Percentiles rank a stretch among this genome's conserved stretches.
These are phyloP conservation scores for Rhodomyrtus psidioides DNA, from an alignment of 441 rosid genomes.

Conservation along the genomic window DNA sequence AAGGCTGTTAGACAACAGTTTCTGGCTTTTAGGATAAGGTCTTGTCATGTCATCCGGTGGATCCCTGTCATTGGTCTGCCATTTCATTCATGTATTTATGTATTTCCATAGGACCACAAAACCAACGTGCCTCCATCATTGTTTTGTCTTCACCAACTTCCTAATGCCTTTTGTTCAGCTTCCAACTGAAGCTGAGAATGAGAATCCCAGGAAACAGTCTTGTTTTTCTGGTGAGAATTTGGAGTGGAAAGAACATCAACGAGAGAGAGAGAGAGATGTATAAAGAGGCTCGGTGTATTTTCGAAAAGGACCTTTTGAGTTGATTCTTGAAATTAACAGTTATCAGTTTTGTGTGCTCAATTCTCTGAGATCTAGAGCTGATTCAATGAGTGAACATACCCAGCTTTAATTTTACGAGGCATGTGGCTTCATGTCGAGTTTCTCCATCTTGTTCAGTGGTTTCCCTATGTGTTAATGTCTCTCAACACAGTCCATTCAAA, in stretches of 20 bases:
- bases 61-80: conserved; percentile 23
- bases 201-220: neutral
- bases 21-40: neutral
- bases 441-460: neutral
- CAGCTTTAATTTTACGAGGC: neutral
- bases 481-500: neutral
- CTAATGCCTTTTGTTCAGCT: neutral
- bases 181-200: neutral
- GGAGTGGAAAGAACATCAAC: neutral
- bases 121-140: neutral
- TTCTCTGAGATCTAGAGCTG: neutral
- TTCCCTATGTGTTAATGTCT: neutral
- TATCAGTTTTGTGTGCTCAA: neutral
- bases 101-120: neutral
- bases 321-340: neutral
- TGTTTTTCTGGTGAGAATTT: neutral
- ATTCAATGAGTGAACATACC: neutral
- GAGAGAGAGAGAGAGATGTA: neutral
- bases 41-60: conserved; percentile 7
- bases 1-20: neutral
- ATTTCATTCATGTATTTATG: neutral
- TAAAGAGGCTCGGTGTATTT: too few relatives aligned
- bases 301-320: neutral
- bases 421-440: neutral
- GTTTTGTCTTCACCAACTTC: neutral